Percentiles rank a stretch among this genome's conserved stretches.
Conservation (phyloP, 2,329 filamentous ascomycete genomes). For the Pestalotiopsis sp. region DNA sequence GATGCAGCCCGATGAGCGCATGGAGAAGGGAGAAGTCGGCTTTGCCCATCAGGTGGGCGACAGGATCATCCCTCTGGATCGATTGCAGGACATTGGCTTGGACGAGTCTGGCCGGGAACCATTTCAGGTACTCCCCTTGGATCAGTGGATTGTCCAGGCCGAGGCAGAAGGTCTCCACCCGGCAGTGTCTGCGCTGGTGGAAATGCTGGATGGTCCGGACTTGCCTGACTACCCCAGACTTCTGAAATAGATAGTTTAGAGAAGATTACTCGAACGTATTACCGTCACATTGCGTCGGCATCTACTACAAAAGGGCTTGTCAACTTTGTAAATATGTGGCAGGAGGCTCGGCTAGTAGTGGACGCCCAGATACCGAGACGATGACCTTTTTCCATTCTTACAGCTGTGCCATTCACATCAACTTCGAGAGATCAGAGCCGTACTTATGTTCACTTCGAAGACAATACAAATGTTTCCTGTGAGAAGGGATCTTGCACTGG, state of each 20-base stretch:
- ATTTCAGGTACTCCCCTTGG: conserved; percentile 1
- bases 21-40: not conserved
- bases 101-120: not conserved
- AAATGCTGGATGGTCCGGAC: not conserved
- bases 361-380: not conserved
- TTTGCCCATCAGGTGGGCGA: not conserved
- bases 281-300: not conserved
- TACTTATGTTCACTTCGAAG: not conserved
- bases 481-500: not conserved
- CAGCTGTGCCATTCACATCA: too few relatives aligned
- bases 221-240: conserved; percentile 6
- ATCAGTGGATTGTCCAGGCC: not conserved
- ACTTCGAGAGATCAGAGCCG: too few relatives aligned
- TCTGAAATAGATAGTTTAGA: not conserved
- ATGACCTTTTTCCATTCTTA: too few relatives aligned
- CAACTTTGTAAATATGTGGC: not conserved
- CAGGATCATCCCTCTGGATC: not conserved
- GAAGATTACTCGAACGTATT: not conserved
- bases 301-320: not conserved
- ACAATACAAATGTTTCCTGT: not conserved
- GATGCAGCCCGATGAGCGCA: not conserved
- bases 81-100: not conserved
- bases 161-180: not conserved
- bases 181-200: not conserved
- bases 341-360: too few relatives aligned